phyloP scores from a whole-genome alignment of 345 rosid genomes.

The Psidium guajava region DNA sequence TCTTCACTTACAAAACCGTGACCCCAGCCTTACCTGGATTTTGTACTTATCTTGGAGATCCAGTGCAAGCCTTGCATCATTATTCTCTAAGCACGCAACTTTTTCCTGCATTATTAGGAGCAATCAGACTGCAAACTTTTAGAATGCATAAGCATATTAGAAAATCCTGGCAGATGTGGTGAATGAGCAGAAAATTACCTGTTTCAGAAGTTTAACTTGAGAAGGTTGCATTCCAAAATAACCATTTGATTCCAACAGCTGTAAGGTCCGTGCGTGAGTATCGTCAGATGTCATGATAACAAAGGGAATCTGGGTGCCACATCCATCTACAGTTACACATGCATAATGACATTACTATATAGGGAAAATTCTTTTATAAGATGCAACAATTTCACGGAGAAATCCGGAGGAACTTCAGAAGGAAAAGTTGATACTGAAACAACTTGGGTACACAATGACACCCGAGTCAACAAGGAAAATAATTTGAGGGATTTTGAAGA shows the following conservation, averaged over 20 bases:
- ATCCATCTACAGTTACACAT: conserved; percentile 28
- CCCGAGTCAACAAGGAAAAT: not conserved
- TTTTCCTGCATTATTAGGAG: conserved; percentile 53
- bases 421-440: not conserved
- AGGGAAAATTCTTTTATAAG: not conserved
- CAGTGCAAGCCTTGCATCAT: conserved; percentile 81
- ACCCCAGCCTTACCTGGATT: conserved; percentile 54
- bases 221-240: conserved; percentile 87
- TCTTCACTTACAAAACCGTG: not conserved
- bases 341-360: not conserved
- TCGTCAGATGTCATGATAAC: conserved; percentile 97
- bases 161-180: not conserved
- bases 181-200: conserved; percentile 26
- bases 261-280: conserved; percentile 60
- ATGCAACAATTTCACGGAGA: not conserved
- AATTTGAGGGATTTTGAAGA: not conserved
- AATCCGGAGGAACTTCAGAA: not conserved
- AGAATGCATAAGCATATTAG: not conserved
- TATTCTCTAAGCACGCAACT: conserved; percentile 95
- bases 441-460: not conserved
- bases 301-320: conserved; percentile 62
- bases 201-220: conserved; percentile 86
- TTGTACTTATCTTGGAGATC: conserved; percentile 69
- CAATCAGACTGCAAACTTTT: not conserved
- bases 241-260: conserved; percentile 60